Conservation (phyloP, 1,139 yeast genomes). For the Geotrichum fermentans region DNA sequence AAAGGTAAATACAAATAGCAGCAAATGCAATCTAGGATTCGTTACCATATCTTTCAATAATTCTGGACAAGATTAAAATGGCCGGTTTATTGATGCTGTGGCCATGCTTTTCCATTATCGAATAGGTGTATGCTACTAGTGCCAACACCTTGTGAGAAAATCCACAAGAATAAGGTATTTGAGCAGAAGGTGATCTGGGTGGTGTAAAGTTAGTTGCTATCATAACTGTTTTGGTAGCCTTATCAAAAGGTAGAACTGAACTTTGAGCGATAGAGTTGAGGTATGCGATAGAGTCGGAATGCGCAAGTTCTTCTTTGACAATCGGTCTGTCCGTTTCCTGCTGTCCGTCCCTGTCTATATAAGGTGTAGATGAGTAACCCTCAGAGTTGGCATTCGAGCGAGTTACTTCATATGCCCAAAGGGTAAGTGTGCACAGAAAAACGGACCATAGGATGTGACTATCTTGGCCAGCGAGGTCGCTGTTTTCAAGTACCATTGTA, state of each 20-base stretch:
- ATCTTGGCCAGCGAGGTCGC: constrained; percentile 27
- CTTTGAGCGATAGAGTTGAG: not conserved
- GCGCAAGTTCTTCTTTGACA: not conserved
- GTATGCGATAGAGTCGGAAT: not conserved
- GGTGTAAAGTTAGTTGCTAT: too few relatives aligned
- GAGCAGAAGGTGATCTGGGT: too few relatives aligned
- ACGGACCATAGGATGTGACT: constrained; percentile 32
- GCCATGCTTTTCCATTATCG: not conserved
- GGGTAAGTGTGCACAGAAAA: constrained; percentile 28
- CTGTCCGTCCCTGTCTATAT: not conserved
- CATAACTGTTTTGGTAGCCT: too few relatives aligned
- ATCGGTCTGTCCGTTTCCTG: not conserved
- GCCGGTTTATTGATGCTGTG: not conserved
- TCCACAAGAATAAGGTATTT: too few relatives aligned
- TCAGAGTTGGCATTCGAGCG: constrained; percentile 6
- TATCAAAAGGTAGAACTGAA: too few relatives aligned
- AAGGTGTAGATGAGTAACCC: not conserved
- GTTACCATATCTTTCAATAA: not conserved
- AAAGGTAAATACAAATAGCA: not conserved
- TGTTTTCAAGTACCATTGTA: constrained; percentile 26
- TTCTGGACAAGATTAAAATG: not conserved
- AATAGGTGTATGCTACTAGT: not conserved
- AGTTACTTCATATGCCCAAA: constrained; percentile 30
- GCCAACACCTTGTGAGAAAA: not conserved
- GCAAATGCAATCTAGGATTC: too few relatives aligned